Evolutionary conservation across 176 grass and related monocot species (phyloP).

Genomic region (Eleusine coracana): DNA sequence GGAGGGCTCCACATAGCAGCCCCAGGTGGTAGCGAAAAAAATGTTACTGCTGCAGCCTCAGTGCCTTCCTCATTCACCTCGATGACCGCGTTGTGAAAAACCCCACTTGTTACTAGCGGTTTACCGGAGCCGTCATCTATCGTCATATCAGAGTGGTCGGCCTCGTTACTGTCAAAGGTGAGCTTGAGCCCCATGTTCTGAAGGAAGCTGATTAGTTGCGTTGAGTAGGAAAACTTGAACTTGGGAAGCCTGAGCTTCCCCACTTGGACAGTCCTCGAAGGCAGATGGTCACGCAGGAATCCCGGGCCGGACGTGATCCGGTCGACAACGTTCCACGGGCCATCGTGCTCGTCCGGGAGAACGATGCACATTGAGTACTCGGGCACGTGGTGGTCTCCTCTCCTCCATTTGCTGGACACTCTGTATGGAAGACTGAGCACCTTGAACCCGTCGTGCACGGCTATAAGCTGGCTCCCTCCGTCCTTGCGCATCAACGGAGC

Average conservation of each 20-base stretch:
- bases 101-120: background rate
- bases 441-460: slow-evolving; percentile 22
- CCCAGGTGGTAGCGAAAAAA: no score
- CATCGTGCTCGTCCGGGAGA: slow-evolving; percentile 24
- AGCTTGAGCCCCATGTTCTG: no score
- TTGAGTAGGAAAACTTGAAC: background rate
- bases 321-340: background rate
- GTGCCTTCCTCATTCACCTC: background rate
- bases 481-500: background rate
- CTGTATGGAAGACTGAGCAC: slow-evolving; percentile 17
- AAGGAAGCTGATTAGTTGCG: no score
- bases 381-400: no score
- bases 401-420: no score
- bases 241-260: background rate
- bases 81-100: background rate
- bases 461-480: no score
- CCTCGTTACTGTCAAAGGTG: no score
- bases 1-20: no score
- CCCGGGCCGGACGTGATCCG: background rate
- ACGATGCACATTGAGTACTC: slow-evolving; percentile 36
- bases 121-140: no score
- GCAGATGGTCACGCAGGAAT: slow-evolving; percentile 15
- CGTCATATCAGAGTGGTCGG: no score
- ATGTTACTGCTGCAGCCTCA: background rate
- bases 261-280: fast-evolving